phyloP scores from a whole-genome alignment of 441 rosid genomes.

The Biscutella auriculata region DNA sequence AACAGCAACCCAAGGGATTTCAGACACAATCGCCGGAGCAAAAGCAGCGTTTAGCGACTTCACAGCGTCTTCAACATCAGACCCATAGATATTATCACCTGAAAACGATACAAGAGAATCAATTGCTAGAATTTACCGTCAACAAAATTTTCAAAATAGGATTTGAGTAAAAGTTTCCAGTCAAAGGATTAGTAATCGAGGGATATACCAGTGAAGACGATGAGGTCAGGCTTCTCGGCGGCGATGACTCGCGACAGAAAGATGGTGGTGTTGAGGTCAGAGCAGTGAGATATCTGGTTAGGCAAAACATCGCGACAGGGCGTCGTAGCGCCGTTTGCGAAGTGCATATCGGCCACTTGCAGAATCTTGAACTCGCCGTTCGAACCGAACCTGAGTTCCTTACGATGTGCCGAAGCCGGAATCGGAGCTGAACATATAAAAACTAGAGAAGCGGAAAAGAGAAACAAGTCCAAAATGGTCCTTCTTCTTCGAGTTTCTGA shows the following conservation, averaged over 20 bases:
- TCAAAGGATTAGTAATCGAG: background rate
- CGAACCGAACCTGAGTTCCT: slow-evolving; percentile 36
- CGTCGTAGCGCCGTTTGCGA: slow-evolving; percentile 51
- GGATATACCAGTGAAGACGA: slow-evolving; percentile 63
- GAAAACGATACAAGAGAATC: slow-evolving; percentile 1
- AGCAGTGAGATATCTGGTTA: slow-evolving; percentile 35
- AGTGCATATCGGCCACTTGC: slow-evolving; percentile 89
- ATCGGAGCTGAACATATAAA: slow-evolving; percentile 8
- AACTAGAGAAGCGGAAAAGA: background rate
- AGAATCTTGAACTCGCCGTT: slow-evolving; percentile 67
- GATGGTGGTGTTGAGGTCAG: slow-evolving; percentile 73
- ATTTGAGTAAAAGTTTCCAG: background rate
- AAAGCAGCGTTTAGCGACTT: slow-evolving; percentile 62
- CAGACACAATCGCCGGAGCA: slow-evolving; percentile 59
- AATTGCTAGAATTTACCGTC: background rate
- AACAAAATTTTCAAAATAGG: background rate
- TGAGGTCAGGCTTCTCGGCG: slow-evolving; percentile 70
- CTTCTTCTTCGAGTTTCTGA: slow-evolving; percentile 1
- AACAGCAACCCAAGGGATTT: slow-evolving; percentile 70
- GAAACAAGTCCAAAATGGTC: background rate
- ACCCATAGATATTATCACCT: slow-evolving; percentile 72
- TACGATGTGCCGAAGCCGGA: slow-evolving; percentile 8
- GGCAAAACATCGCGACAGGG: slow-evolving; percentile 49
- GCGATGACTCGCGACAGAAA: slow-evolving; percentile 52
- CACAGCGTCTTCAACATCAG: slow-evolving; percentile 45